Percentiles rank a stretch among this genome's conserved stretches.
Conservation (phyloP, 2,329 filamentous ascomycete genomes). For the Cercospora sp. region DNA sequence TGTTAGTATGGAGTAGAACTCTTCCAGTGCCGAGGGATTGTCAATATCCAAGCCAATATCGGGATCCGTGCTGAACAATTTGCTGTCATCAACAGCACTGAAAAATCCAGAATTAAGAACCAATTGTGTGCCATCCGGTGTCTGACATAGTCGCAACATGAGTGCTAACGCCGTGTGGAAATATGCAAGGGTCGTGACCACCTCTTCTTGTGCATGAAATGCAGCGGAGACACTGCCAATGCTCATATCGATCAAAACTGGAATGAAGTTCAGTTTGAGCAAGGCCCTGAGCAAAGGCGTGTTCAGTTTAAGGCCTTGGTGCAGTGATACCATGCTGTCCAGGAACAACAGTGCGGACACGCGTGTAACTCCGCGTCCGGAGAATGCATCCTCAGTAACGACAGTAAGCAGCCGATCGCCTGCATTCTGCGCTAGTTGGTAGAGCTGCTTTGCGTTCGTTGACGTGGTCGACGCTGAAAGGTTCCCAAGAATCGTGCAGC, state of each 20-base stretch:
- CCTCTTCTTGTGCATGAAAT: constrained; percentile 49
- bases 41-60: constrained; percentile 80
- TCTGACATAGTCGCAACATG: constrained; percentile 80
- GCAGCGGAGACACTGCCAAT: constrained; percentile 76
- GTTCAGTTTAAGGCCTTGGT: constrained; percentile 65
- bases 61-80: constrained; percentile 86
- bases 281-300: constrained; percentile 75
- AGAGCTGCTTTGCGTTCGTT: constrained; percentile 36
- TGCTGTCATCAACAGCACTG: constrained; percentile 73
- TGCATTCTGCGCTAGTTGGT: constrained; percentile 72
- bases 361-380: constrained; percentile 77
- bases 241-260: constrained; percentile 82
- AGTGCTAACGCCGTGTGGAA: constrained; percentile 78
- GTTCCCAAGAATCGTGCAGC: constrained; percentile 53
- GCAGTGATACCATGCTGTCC: constrained; percentile 71
- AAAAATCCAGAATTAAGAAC: constrained; percentile 91
- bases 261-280: constrained; percentile 84
- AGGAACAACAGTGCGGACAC: constrained; percentile 85
- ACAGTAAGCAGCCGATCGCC: constrained; percentile 81
- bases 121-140: constrained; percentile 76
- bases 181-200: constrained; percentile 57
- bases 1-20: constrained; percentile 81
- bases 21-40: constrained; percentile 68
- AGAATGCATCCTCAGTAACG: constrained; percentile 89
- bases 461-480: constrained; percentile 22